phyloP scores from a whole-genome alignment of 306 rosid genomes.

The Cicer bijugum region DNA sequence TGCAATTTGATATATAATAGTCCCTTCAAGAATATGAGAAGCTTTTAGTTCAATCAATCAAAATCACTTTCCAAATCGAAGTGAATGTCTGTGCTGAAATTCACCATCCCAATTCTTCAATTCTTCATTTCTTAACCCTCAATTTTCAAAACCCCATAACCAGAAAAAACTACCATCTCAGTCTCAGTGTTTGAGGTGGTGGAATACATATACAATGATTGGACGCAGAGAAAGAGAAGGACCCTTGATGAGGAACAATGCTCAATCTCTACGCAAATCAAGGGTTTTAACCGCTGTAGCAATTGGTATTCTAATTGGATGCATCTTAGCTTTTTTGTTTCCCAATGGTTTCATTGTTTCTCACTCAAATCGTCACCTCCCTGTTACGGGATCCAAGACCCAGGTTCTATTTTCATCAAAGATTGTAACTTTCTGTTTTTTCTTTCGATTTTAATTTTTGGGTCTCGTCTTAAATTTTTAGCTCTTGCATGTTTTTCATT shows the following conservation, averaged over 20 bases:
- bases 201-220: conserved; percentile 47
- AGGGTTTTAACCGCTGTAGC: conserved; percentile 58
- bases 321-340: conserved; percentile 64
- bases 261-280: conserved; percentile 56
- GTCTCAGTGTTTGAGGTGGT: conserved; percentile 30
- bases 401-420: conserved; percentile 56
- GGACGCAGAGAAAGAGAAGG: conserved; percentile 80
- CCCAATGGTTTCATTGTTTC: conserved; percentile 67
- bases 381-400: conserved; percentile 51
- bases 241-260: conserved; percentile 59
- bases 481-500: conserved; percentile 35
- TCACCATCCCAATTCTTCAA: conserved; percentile 16
- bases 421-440: conserved; percentile 1
- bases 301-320: conserved; percentile 73
- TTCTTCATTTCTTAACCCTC: conserved; percentile 3
- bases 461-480: background rate
- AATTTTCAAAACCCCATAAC: conserved; percentile 16
- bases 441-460: conserved; percentile 10
- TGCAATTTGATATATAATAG: no score
- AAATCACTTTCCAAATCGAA: conserved; percentile 11
- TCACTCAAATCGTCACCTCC: conserved; percentile 42
- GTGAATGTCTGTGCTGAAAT: conserved; percentile 13
- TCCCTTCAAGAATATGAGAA: conserved; percentile 13
- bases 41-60: conserved; percentile 15
- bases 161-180: background rate